Evolutionary conservation across 805 yeast genomes (phyloP), one percentile per base, ranked within the genome.

Genomic region (Metschnikowia santaceciliae): DNA sequence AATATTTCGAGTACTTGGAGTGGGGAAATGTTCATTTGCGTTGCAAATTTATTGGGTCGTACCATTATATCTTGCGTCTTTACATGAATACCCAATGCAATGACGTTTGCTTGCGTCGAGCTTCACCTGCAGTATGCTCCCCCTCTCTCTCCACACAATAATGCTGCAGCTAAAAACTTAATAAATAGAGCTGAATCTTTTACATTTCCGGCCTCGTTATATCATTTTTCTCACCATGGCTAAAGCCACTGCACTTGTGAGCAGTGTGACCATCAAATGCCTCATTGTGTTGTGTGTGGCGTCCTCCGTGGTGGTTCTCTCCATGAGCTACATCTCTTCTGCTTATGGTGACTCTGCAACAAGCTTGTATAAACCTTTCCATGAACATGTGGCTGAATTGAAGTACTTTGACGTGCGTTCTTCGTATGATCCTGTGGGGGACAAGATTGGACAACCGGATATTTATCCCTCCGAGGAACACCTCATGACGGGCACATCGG

Each of bases 401-500:
- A 14, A 26, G 1, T 26, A 44, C 34, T 36, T 44, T 13, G 32
- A 34, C 13, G 19, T 22, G 19, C 47, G 47, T 13, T 34, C 47
- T 4, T 15, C 32, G 1, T 22, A 36, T 7, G 61, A 59, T 40
- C 61, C 60, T 0, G 60, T 59, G 33, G 60, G 60, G 11, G 61
- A 58, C 42, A 17, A 32, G 7, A 52, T 64, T 26, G 63, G 65
- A 6, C 53, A 57, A 37, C 81, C 84, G 0, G 68, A 78, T 2
- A 67, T 80, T 57, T 41, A 64, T 13, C 86, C 86, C 0, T 61
- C 66, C 0, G 13, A 49, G 1, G 64, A 70, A 11, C 70, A 71
- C 48, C 66, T 76, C 3, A 72, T 71, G 10, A 48, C 52, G 1
- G 84, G 82, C 0, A 23, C 47, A 6, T 57, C 74, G 15, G 90